Conservation (phyloP, 306 rosid species). For the Hippophae tibetana region DNA sequence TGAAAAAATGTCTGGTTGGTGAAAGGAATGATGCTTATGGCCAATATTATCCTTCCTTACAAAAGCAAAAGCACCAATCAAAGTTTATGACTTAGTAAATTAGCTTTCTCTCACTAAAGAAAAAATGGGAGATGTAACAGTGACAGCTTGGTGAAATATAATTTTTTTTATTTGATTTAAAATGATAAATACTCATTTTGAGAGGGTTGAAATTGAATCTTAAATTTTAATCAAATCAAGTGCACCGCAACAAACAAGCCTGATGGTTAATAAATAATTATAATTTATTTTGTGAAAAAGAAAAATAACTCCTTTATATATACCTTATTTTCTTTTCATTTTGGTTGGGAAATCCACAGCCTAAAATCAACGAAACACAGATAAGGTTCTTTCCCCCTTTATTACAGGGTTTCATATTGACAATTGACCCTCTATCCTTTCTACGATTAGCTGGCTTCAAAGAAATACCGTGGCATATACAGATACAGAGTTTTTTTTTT, state of each 20-base stretch:
- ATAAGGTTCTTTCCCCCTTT: constrained; percentile 11
- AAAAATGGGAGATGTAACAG: background rate
- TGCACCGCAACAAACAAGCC: too few species aligned
- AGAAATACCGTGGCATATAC: too few species aligned
- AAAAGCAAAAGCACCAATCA: constrained; percentile 22
- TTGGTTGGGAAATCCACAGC: background rate
- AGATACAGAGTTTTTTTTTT: too few species aligned
- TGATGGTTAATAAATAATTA: too few species aligned
- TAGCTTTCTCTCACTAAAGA: constrained; percentile 6
- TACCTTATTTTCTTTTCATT: constrained; percentile 5
- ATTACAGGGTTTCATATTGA: background rate
- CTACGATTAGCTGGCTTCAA: too few species aligned
- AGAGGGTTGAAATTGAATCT: too few species aligned
- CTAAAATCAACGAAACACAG: constrained; percentile 4
- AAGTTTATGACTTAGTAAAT: background rate
- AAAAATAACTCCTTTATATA: constrained; percentile 11
- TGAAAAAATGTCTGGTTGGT: constrained; percentile 31
- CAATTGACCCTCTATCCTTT: too few species aligned
- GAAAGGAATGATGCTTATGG: constrained; percentile 28
- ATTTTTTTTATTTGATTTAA: too few species aligned
- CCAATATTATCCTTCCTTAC: constrained; percentile 12
- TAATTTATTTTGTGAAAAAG: too few species aligned
- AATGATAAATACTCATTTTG: too few species aligned
- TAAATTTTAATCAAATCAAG: too few species aligned
- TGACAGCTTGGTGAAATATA: too few species aligned